A percentile compares a stretch with the other conserved stretches of the same genome.
Conservation (phyloP, 2,329 filamentous ascomycete genomes). For the Hansfordia pulvinata region DNA sequence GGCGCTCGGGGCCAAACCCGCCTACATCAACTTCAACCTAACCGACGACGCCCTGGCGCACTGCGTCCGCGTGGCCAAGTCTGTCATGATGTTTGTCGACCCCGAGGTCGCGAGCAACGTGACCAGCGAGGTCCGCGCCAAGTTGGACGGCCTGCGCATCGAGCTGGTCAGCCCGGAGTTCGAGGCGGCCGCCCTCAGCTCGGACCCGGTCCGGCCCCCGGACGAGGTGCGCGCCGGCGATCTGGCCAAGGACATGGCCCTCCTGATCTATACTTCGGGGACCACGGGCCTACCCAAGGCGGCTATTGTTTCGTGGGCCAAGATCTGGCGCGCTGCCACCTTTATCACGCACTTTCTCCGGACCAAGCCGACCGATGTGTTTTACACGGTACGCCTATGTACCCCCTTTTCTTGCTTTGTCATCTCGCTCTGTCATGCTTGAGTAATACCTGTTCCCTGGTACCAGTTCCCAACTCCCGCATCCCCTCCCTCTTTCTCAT, state of each 20-base stretch:
- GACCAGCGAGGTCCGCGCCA: constrained; percentile 39
- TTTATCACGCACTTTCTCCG: constrained; percentile 42
- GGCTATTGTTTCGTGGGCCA: constrained; percentile 62
- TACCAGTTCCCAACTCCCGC: too few relatives aligned
- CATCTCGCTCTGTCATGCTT: too few relatives aligned
- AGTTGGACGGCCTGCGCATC: constrained; percentile 38
- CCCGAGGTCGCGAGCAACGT: constrained; percentile 39
- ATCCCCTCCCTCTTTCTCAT: too few relatives aligned
- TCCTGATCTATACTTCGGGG: constrained; percentile 75
- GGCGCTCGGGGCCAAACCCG: constrained; percentile 70
- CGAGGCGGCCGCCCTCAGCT: constrained; percentile 37
- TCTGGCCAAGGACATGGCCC: constrained; percentile 42
- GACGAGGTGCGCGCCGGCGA: constrained; percentile 40
- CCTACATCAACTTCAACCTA: constrained; percentile 82
- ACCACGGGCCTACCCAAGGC: constrained; percentile 77
- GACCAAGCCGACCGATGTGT: constrained; percentile 49
- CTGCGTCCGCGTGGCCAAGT: constrained; percentile 55
- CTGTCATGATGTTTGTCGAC: constrained; percentile 59
- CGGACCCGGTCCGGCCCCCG: constrained; percentile 39
- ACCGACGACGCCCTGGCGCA: constrained; percentile 58
- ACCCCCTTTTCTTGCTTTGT: too few relatives aligned
- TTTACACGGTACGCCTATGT: constrained; percentile 51
- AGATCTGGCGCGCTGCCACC: constrained; percentile 37
- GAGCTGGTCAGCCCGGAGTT: constrained; percentile 46
- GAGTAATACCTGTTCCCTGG: too few relatives aligned